Evolutionary conservation across 2,329 filamentous ascomycete genomes (phyloP).

Genomic region (Arthroderma sp.): DNA sequence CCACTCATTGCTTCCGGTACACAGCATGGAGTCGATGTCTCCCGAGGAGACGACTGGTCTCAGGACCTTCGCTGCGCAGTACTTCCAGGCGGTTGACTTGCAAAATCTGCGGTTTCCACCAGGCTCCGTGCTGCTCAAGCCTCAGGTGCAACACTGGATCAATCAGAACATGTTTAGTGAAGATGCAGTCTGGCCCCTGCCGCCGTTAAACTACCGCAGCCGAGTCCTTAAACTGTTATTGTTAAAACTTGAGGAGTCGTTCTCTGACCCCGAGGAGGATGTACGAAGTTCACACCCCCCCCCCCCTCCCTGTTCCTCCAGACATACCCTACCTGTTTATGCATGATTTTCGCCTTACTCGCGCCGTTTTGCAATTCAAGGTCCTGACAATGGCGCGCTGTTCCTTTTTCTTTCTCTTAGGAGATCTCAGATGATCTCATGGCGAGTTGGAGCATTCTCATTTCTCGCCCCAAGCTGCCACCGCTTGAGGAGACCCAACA

Average conservation of each 20-base stretch:
- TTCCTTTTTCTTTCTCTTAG: conserved; percentile 37
- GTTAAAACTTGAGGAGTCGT: conserved; percentile 56
- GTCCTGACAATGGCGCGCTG: conserved; percentile 18
- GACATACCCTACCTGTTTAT: not conserved
- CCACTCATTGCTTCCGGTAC: too few species aligned
- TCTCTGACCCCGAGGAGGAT: conserved; percentile 74
- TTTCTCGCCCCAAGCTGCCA: conserved; percentile 52
- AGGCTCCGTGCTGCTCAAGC: conserved; percentile 44
- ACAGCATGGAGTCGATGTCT: not conserved
- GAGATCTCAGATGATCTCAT: conserved; percentile 75
- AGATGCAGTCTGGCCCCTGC: conserved; percentile 43
- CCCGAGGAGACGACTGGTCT: conserved; percentile 15
- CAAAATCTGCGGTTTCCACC: conserved; percentile 52
- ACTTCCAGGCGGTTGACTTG: conserved; percentile 60
- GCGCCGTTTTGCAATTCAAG: conserved; percentile 9
- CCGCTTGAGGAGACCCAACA: conserved; percentile 55
- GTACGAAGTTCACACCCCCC: conserved; percentile 39
- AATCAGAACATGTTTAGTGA: conserved; percentile 56
- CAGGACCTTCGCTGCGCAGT: conserved; percentile 50
- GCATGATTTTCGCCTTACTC: conserved; percentile 5
- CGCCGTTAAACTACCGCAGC: conserved; percentile 57
- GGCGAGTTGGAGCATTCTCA: conserved; percentile 51
- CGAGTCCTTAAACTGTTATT: conserved; percentile 63
- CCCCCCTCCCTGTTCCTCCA: conserved; percentile 5
- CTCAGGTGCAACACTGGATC: conserved; percentile 53